These are phyloP conservation scores for Luffa aegyptiaca DNA, from an alignment of 306 rosid genomes.

Conservation along the genomic window DNA sequence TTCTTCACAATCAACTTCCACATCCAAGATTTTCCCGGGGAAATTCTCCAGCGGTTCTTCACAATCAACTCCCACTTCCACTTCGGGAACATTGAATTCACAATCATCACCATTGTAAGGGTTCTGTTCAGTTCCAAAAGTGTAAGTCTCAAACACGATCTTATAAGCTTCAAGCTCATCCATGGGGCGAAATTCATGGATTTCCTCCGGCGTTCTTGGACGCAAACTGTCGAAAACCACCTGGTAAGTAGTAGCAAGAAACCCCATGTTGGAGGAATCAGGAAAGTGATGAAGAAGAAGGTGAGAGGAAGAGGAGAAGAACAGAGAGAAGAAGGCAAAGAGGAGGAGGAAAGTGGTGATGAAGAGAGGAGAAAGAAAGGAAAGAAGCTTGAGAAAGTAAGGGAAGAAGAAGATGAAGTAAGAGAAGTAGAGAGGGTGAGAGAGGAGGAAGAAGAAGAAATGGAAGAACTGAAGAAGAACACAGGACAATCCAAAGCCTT, in stretches of 20 bases:
- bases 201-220: slow-evolving; percentile 2
- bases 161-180: slow-evolving; percentile 72
- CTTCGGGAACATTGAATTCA: slow-evolving; percentile 27
- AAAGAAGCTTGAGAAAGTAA: slow-evolving; percentile 56
- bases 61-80: slow-evolving; percentile 17
- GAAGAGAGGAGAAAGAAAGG: slow-evolving; percentile 87
- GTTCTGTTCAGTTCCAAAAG: slow-evolving; percentile 24
- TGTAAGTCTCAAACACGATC: slow-evolving; percentile 63
- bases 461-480: slow-evolving; percentile 6
- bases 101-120: slow-evolving; percentile 11
- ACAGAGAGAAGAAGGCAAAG: slow-evolving; percentile 33
- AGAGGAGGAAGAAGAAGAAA: slow-evolving; percentile 25
- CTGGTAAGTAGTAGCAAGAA: slow-evolving; percentile 23
- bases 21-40: not conserved
- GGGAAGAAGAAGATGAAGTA: slow-evolving; percentile 90
- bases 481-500: slow-evolving; percentile 1
- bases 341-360: slow-evolving; percentile 71
- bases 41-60: not conserved
- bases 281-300: not conserved
- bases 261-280: slow-evolving; percentile 17
- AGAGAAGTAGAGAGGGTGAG: slow-evolving; percentile 66
- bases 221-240: slow-evolving; percentile 1
- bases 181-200: slow-evolving; percentile 26
- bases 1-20: not conserved
- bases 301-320: not conserved